These are phyloP conservation scores for Solanum peruvianum DNA, from an alignment of 257 asterid genomes.

Conservation along the genomic window DNA sequence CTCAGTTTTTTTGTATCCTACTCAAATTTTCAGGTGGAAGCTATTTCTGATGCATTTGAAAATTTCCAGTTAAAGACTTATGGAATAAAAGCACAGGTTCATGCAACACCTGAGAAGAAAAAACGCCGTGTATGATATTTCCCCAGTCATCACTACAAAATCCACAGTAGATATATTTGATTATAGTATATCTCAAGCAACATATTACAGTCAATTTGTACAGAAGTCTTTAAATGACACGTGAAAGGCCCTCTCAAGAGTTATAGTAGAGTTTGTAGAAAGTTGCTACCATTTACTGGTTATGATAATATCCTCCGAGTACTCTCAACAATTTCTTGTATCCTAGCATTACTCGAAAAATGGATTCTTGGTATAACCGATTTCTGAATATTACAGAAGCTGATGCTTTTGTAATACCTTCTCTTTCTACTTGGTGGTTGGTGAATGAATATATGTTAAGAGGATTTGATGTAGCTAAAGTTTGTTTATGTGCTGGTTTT, in stretches of 20 bases:
- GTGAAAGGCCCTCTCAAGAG: not conserved
- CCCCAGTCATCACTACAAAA: not conserved
- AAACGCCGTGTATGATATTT: slow-evolving; percentile 27
- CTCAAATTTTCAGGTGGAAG: slow-evolving; percentile 48
- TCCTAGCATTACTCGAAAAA: not conserved
- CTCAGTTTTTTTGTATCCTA: not conserved
- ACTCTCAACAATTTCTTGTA: not conserved
- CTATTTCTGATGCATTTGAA: slow-evolving; percentile 79
- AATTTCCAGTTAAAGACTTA: slow-evolving; percentile 78
- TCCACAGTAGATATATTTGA: not conserved
- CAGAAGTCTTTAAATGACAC: not conserved
- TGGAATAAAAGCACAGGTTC: slow-evolving; percentile 75
- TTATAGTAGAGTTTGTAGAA: not conserved
- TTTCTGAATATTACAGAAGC: not conserved
- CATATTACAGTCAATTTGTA: not conserved
- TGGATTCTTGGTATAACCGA: not conserved
- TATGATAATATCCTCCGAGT: not conserved
- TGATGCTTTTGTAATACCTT: not conserved
- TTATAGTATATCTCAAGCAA: not conserved
- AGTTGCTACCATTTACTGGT: not conserved
- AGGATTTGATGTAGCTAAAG: not conserved
- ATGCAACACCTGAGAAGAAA: slow-evolving; percentile 73
- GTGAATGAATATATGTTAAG: not conserved
- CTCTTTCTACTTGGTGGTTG: not conserved
- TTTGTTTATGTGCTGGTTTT: not conserved